Evolutionary conservation across 352 stramenopile genomes (phyloP), one percentile per base, ranked within the genome.

Genomic region (Pythium oligandrum): DNA sequence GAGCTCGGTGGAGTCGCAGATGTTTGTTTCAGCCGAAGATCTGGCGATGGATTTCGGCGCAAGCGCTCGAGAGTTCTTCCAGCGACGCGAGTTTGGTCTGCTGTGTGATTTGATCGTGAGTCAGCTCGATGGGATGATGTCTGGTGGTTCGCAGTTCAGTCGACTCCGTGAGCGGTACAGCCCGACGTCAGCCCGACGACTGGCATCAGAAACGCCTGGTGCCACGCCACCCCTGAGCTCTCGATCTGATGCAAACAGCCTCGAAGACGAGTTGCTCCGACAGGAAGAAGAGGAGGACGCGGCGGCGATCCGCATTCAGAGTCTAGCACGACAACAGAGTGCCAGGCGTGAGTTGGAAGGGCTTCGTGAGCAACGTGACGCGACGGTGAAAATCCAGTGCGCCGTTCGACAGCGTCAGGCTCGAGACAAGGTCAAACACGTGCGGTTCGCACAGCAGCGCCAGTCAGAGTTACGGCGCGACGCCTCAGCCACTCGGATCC

Each of bases 1-100:
- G 71, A 88, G 75, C 64, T 84, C 75, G 7, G 74, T 86, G 33
- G 77, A 90, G 51, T 88, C 77, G 30, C 73, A 87, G 48, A 84
- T 86, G 54, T 79, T 69, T 40, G 66, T 90, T 51, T 73, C 70
- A 0, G 60, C 64, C 1, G 68, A 83, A 4, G 78, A 90, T 38
- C 64, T 90, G 40, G 59, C 55, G 4, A 47, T 71, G 17, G 72
- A 88, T 30, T 90, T 90, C 75, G 80, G 75, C 8, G 60, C 58
- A 2, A 10, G 51, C 17, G 72, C 72, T 2, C 40, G 68, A 35
- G 56, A 68, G 33, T 70, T 60, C 34, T 86, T 87, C 44, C 61
- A 72, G 38, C 61, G 63, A 3, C 66, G 66, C 2, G 63, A 83
- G 40, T 90, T 77, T 55, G 67, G 73, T 1, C 52, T 63, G 39